Conservation (phyloP, 164 flowering plant species). For the Vitis rupestris region DNA sequence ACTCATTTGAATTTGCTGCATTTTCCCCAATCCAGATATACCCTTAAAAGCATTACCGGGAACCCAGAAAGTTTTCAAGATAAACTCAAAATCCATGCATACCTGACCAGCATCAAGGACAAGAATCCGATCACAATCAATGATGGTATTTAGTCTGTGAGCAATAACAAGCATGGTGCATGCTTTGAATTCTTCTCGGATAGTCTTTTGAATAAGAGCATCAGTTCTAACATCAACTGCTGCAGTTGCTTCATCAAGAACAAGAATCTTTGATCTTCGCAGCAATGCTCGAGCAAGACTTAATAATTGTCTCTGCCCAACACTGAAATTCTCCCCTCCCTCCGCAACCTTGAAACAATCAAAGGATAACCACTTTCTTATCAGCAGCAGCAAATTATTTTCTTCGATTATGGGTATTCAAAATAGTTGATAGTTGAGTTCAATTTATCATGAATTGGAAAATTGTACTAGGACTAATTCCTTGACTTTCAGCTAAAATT, state of each 20-base stretch:
- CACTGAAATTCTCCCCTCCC: slow-evolving; percentile 64
- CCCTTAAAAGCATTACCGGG: no score
- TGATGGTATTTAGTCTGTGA: slow-evolving; percentile 50
- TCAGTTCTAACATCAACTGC: slow-evolving; percentile 59
- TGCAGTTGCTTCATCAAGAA: slow-evolving; percentile 67
- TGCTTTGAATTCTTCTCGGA: slow-evolving; percentile 48
- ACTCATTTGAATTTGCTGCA: no score
- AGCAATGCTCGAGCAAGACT: slow-evolving; percentile 57
- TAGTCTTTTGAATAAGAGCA: slow-evolving; percentile 53
- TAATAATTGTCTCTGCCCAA: slow-evolving; percentile 59
- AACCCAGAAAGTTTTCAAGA: not conserved
- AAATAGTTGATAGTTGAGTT: no score
- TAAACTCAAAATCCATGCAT: not conserved
- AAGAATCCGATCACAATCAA: slow-evolving; percentile 53
- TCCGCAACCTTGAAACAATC: slow-evolving; percentile 47
- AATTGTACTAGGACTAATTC: no score
- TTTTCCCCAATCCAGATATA: no score
- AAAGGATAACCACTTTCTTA: not conserved
- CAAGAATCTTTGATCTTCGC: slow-evolving; percentile 48
- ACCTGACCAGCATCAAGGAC: slow-evolving; percentile 56
- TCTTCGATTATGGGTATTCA: no score
- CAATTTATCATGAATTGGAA: no score
- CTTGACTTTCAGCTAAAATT: no score
- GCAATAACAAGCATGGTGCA: slow-evolving; percentile 58
- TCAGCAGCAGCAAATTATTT: not conserved